These are phyloP conservation scores for Jatropha multifida DNA, from an alignment of 441 rosid species.

Conservation along the genomic window DNA sequence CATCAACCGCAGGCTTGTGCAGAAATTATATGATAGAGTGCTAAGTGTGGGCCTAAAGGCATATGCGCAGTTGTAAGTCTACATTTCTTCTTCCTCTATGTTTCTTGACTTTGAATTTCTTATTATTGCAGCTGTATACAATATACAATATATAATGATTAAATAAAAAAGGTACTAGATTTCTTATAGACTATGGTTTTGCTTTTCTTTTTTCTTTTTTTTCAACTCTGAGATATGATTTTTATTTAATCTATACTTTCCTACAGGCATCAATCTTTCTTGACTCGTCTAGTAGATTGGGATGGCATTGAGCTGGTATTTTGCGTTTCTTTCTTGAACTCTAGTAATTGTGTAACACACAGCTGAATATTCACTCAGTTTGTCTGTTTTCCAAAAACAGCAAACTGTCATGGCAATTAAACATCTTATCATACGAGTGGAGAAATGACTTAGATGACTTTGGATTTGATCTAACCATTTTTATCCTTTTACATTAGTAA, in stretches of 20 bases:
- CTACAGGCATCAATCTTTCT: slow-evolving; percentile 45
- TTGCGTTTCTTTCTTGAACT: slow-evolving; percentile 2
- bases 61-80: slow-evolving; percentile 51
- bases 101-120: neutral
- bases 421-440: neutral
- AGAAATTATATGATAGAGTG: slow-evolving; percentile 41
- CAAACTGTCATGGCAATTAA: neutral
- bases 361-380: neutral
- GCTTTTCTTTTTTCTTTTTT: too few relatives aligned
- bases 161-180: neutral
- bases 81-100: slow-evolving; percentile 1
- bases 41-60: slow-evolving; percentile 46
- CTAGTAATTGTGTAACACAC: neutral
- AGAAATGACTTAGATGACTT: neutral
- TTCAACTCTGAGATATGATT: neutral
- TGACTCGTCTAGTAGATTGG: slow-evolving; percentile 48
- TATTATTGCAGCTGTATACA: neutral
- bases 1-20: slow-evolving; percentile 43
- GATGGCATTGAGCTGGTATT: slow-evolving; percentile 38
- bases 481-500: neutral
- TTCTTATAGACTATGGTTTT: neutral
- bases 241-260: slow-evolving; percentile 1
- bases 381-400: neutral
- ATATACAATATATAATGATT: neutral
- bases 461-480: neutral